A percentile compares a stretch with the other conserved stretches of the same genome.
Evolutionary conservation across 2,329 filamentous ascomycete species (phyloP).

Genomic region (Arthrinium phaeospermum): DNA sequence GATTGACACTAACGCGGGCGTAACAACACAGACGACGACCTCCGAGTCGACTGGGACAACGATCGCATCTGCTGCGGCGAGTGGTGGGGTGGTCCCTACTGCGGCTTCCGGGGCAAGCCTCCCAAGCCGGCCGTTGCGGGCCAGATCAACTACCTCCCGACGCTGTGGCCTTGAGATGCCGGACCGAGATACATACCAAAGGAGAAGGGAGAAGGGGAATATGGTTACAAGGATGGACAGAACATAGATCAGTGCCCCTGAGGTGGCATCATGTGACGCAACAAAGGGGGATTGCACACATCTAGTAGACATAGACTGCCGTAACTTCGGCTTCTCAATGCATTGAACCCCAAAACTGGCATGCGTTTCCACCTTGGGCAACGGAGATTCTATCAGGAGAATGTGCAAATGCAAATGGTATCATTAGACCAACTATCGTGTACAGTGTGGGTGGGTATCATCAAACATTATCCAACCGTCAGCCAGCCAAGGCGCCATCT

Average conservation of each 20-base stretch:
- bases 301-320: neutral
- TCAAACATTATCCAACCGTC: neutral
- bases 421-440: neutral
- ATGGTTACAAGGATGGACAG: neutral
- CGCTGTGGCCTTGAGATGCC: neutral
- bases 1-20: neutral
- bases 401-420: neutral
- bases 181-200: neutral
- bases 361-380: neutral
- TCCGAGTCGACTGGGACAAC: neutral
- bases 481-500: neutral
- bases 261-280: neutral
- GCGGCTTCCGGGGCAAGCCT: neutral
- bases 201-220: neutral
- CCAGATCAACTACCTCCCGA: neutral
- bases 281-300: neutral
- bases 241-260: neutral
- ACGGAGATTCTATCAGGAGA: neutral
- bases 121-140: neutral
- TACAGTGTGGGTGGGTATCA: conserved; percentile 11
- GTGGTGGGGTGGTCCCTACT: conserved; percentile 18
- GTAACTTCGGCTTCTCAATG: neutral
- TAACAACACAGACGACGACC: neutral
- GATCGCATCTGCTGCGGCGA: conserved; percentile 17
- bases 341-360: neutral